These are phyloP conservation scores for Eruca vesicaria DNA, from an alignment of 441 rosid species.

Conservation along the genomic window DNA sequence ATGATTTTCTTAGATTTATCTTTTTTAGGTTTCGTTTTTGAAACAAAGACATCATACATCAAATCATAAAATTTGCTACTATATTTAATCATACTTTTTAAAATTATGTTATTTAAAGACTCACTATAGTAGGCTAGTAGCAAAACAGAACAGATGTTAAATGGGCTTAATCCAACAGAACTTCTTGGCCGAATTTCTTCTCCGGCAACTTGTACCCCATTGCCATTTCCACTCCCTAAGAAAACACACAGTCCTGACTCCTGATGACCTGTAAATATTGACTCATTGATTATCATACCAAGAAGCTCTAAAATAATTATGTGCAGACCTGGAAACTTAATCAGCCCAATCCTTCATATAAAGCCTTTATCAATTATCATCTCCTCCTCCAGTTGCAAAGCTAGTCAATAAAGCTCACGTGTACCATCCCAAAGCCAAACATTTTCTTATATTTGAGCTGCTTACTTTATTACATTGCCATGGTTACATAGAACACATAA, in stretches of 20 bases:
- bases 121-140: background rate
- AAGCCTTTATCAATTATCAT: constrained; percentile 59
- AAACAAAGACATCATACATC: too few relatives aligned
- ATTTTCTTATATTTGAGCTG: background rate
- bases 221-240: constrained; percentile 38
- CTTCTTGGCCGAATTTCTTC: background rate
- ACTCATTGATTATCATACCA: background rate
- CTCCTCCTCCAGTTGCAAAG: constrained; percentile 90
- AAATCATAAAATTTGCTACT: background rate
- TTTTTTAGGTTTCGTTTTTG: too few relatives aligned
- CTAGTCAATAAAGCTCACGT: constrained; percentile 75
- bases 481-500: background rate
- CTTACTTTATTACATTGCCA: background rate
- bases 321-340: constrained; percentile 42
- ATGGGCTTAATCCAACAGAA: background rate
- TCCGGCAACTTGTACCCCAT: background rate
- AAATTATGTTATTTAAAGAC: background rate
- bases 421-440: background rate
- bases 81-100: background rate
- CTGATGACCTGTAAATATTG: constrained; percentile 47
- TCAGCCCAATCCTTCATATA: constrained; percentile 82
- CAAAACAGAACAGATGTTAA: background rate
- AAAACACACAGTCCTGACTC: constrained; percentile 77
- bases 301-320: background rate
- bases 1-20: background rate